These are phyloP conservation scores for Starmerella cellae DNA, from an alignment of 805 yeast species.

Conservation along the genomic window DNA sequence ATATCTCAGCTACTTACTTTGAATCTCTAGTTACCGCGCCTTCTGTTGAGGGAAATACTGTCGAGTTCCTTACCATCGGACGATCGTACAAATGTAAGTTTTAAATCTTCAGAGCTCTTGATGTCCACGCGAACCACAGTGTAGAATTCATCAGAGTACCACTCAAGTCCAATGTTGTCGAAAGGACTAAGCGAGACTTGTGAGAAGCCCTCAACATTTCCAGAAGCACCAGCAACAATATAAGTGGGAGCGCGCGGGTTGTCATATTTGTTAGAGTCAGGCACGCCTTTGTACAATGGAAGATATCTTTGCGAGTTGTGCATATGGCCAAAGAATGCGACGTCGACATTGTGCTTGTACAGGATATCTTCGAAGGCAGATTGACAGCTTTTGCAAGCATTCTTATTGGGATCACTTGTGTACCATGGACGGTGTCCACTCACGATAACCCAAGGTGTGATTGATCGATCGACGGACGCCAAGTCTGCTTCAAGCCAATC, in stretches of 20 bases:
- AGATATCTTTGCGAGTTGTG: constrained; percentile 7
- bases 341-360: constrained; percentile 5
- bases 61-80: constrained; percentile 6
- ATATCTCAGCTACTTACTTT: too few relatives aligned
- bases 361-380: constrained; percentile 4
- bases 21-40: too few relatives aligned
- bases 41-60: too few relatives aligned
- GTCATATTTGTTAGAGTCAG: constrained; percentile 1
- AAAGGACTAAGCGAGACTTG: neutral
- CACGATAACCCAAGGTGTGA: constrained; percentile 7
- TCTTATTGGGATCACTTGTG: neutral
- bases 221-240: constrained; percentile 5
- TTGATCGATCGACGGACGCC: constrained; percentile 6
- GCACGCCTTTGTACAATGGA: constrained; percentile 4
- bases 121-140: constrained; percentile 3
- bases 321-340: constrained; percentile 3
- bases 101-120: neutral
- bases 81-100: constrained; percentile 1
- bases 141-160: constrained; percentile 1
- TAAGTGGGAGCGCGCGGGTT: constrained; percentile 4
- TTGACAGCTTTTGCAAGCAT: constrained; percentile 1
- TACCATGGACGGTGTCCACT: constrained; percentile 10
- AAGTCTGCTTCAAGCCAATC: constrained; percentile 6
- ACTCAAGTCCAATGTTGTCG: constrained; percentile 1
- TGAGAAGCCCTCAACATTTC: constrained; percentile 4